These are phyloP conservation scores for Takakia lepidozioides DNA, from an alignment of 225 moss, liverwort and hornwort species.

Conservation along the genomic window DNA sequence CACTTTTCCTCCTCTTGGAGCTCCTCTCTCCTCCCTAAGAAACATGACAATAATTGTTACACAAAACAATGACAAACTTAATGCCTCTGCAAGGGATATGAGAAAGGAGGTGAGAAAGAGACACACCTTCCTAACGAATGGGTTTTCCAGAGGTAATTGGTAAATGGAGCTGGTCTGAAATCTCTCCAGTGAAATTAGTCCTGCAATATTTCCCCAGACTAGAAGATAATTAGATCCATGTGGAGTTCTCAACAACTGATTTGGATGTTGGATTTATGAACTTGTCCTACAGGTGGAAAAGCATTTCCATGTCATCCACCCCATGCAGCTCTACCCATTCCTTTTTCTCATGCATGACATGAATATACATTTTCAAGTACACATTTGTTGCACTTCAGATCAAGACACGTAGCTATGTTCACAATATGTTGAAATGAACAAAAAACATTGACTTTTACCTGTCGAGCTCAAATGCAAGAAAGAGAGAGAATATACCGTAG, in stretches of 20 bases:
- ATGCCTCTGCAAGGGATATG: neutral
- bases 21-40: constrained; percentile 48
- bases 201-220: constrained; percentile 16
- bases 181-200: constrained; percentile 35
- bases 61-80: neutral
- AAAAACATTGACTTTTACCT: neutral
- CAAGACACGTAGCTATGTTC: neutral
- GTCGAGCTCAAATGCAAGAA: neutral
- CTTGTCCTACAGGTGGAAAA: too few species aligned
- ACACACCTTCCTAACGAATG: constrained; percentile 34
- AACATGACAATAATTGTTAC: neutral
- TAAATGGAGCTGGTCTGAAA: constrained; percentile 59
- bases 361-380: neutral
- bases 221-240: too few species aligned
- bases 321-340: too few species aligned
- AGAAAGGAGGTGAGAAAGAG: neutral
- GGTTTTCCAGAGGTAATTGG: constrained; percentile 72
- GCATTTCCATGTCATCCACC: too few species aligned
- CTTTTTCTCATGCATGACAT: too few species aligned
- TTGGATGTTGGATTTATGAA: too few species aligned
- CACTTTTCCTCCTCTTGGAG: constrained; percentile 46
- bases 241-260: too few species aligned
- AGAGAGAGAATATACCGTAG: constrained; percentile 17
- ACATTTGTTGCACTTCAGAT: neutral
- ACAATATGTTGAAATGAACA: neutral